Evolutionary conservation across 2,329 filamentous ascomycete species (phyloP), one percentile per base, ranked within the genome.

Genomic region (Pyrenophora graminea): DNA sequence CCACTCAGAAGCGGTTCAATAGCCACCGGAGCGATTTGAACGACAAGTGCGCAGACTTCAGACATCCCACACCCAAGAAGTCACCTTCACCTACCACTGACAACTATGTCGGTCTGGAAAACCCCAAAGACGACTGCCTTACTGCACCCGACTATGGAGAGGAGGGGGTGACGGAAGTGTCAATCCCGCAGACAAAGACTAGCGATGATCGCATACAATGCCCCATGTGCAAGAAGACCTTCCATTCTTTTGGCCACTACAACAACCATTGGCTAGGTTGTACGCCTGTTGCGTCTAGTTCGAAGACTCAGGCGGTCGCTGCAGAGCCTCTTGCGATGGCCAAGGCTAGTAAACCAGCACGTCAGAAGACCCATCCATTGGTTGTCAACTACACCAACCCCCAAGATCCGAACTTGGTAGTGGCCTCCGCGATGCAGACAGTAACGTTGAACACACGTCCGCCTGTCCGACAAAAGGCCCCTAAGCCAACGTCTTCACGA

Each of bases 221-320:
- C 42, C 23, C 42, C 3, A 42, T 44, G 6, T 71, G 67, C 45
- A 62, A 61, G 27, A 56, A 50, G n/a, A n/a, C 9, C 0, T 71
- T 67, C 39, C 12, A 15, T 1, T 66, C 58, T 9, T 9, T 41
- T 38, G 55, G 48, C 8, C 12, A 31, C 6, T 66, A 52, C 39
- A 49, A 56, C 30, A 45, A 49, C n/a, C 67, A 70, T 36, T 34
- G 55, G 7, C 48, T 71, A n/a, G 44, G 54, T n/a, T 71, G 68
- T 36, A 30, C 30, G 13, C 39, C 48, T 19, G 13, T 51, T 18
- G 23, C n/a, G 8, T 31, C 39, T 13, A 43, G n/a, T 6, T 19
- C 15, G 3, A 39, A 45, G 6, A 4, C 36, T 30, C 13, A 27
- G 9, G 1, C 38, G 12, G 19, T n/a, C 6, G 2, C 36, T 10